Evolutionary conservation across 192 early-diverging fungal genomes (phyloP), one percentile per base, ranked within the genome.

Genomic region (Backusella liffmaniae): DNA sequence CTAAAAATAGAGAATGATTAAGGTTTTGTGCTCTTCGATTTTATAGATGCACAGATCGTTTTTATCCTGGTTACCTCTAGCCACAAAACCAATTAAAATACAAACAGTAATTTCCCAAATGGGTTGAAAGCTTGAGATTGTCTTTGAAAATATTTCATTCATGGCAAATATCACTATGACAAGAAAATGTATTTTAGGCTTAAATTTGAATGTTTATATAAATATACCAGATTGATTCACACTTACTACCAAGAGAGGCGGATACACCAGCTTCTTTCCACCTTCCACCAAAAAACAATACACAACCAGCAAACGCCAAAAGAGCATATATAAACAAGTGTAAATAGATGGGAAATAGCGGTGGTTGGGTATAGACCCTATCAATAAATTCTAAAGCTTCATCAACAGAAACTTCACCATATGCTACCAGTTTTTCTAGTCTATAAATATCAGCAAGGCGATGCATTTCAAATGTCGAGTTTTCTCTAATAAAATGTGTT

Each of bases 201-300:
- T 39, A 34, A 26, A 39, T 13, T 23, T 56, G 18, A 9, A 49
- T n/a, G 6, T 21, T 12, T 21, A 21, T 56, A 18, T 62, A 53
- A 5, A 23, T 21, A 21, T 21, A 49, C 4, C 16, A 26, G 10
- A 29, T 1, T 62, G 2, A 29, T 6, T 26, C 12, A 10, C 6
- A 77, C 83, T 74, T 84, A 71, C 62, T 80, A 10, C 78, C 91
- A 36, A 81, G 81, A 73, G 75, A 84, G 71, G 75, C 79, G 77
- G 80, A 87, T 73, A 90, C 84, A n/a, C 83, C 86, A 18, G 89
- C 90, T 72, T 94, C 92, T 21, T 79, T 76, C 92, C 91, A 94
- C 29, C 83, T 79, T 35, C 92, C 92, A 59, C 86, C 86, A 83
- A 87, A 94, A 72, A 92, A 90, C 84, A 92, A 83, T 49, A 86